Conservation (phyloP, 2,329 filamentous ascomycete genomes). For the Botrytis aclada region DNA sequence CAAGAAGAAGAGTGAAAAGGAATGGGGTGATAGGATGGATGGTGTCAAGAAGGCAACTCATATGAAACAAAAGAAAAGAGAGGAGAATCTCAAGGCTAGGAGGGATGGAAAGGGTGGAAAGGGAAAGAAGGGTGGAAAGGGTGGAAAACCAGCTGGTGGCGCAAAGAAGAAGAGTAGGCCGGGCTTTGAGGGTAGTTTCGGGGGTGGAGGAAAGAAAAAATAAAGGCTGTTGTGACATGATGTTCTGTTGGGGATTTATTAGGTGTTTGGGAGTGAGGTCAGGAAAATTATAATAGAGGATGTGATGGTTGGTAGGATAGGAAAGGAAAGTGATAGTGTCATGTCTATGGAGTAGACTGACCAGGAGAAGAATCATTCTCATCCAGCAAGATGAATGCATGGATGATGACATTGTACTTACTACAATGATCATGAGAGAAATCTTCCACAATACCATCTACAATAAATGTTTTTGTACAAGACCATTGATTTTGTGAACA, state of each 20-base stretch:
- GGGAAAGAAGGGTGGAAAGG: slow-evolving; percentile 54
- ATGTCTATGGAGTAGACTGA: neutral
- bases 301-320: neutral
- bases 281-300: neutral
- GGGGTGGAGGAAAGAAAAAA: slow-evolving; percentile 29
- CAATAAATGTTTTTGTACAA: neutral
- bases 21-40: slow-evolving; percentile 73
- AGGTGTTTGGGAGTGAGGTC: neutral
- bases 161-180: slow-evolving; percentile 47
- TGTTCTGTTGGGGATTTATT: neutral
- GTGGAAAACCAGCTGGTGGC: slow-evolving; percentile 50
- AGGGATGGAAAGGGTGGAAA: slow-evolving; percentile 70
- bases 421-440: neutral
- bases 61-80: slow-evolving; percentile 76
- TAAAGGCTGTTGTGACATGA: neutral
- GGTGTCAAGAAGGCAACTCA: slow-evolving; percentile 74
- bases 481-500: neutral
- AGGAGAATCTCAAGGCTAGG: slow-evolving; percentile 72
- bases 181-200: slow-evolving; percentile 55
- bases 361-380: neutral
- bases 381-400: neutral
- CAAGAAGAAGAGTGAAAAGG: slow-evolving; percentile 88
- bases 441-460: neutral
- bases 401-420: neutral
- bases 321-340: neutral